Base-by-base conservation (phyloP, 768 basidiomycete genomes). In the Butyriboletus loyo region DNA sequence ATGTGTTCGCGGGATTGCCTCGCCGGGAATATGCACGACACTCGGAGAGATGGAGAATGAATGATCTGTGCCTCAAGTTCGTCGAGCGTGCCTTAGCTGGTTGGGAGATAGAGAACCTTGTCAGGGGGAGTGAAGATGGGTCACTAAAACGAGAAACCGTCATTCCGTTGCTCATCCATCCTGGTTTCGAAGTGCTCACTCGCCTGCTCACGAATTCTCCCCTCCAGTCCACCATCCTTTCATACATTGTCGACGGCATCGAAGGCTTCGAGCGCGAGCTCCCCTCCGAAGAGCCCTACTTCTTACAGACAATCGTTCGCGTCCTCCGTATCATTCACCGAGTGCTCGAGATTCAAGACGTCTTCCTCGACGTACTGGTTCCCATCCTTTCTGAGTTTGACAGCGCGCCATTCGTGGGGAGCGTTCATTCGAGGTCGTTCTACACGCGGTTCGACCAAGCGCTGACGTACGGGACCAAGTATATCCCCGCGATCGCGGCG, bases 351-450 rank as follows among this genome's bases (percentile, higher is more conserved):
- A 79, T 92, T 25, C 94, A 98, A 64, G 85, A 89, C 45, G 80
- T 92, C 50, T 97, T 95, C 75, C 76, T 94, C 37, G 93, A 98
- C 49, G 85, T 94, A 22, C 80, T 96, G 44, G 73, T 96, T 4
- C 92, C 92, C 2, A 72, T 87, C 21, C 78, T 95, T 8, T 73
- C 81, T 19, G 86, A 92, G 49, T 75, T 84, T 52, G 82, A 82
- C 54, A 80, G 78, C 54, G 67, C 79, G 0, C 67, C 79, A 0
- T 64, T 85, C 41, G 70, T 83, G 24, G 83, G 83, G 27, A 76
- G 73, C 8, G 68, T 82, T 15, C 80, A 83, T 54, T 74, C 86
- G 1, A 79, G 84, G 10, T 87, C 86, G 3, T 86, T 80, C 63
- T 89, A 86, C 72, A 83, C 80, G 19, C 75, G 80, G 52, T 80